Conservation (phyloP, 164 flowering plant species). For the Tetrastigma voinierianum region DNA sequence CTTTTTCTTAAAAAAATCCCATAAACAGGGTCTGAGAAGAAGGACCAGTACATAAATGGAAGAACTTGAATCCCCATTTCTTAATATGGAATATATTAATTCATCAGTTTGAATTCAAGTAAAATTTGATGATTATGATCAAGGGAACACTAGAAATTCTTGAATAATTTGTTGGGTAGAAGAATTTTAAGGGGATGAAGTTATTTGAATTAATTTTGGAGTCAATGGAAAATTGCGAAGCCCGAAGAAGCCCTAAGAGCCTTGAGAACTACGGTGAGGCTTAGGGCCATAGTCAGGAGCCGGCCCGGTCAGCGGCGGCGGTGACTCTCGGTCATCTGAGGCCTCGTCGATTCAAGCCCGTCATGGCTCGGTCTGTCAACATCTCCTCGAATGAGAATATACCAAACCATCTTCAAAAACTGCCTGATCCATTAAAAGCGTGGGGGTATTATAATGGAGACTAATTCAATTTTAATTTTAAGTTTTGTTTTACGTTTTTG, state of each 20-base stretch:
- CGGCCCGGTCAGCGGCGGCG: conserved; percentile 57
- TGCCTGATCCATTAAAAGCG: conserved; percentile 37
- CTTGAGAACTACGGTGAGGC: conserved; percentile 51
- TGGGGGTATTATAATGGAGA: conserved; percentile 37
- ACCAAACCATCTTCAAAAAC: conserved; percentile 5
- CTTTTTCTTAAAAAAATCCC: too few relatives aligned
- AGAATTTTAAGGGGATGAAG: too few relatives aligned
- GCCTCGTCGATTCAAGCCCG: conserved; percentile 66
- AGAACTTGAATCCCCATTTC: too few relatives aligned
- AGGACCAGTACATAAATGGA: too few relatives aligned
- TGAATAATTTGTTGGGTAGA: too few relatives aligned
- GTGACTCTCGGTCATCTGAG: conserved; percentile 65
- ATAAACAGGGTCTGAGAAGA: too few relatives aligned
- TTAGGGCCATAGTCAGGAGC: conserved; percentile 67
- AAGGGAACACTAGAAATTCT: too few relatives aligned
- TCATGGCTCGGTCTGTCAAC: conserved; percentile 32
- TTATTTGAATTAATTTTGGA: too few relatives aligned
- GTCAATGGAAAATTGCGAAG: conserved; percentile 28
- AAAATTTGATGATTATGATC: too few relatives aligned
- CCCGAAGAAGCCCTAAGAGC: conserved; percentile 59
- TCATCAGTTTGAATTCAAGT: too few relatives aligned
- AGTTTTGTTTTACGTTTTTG: too few relatives aligned
- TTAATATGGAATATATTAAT: too few relatives aligned
- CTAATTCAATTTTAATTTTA: neutral
- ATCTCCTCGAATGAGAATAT: conserved; percentile 18